Evolutionary conservation across 2,329 filamentous ascomycete species (phyloP).

Genomic region (Phoma sp.): DNA sequence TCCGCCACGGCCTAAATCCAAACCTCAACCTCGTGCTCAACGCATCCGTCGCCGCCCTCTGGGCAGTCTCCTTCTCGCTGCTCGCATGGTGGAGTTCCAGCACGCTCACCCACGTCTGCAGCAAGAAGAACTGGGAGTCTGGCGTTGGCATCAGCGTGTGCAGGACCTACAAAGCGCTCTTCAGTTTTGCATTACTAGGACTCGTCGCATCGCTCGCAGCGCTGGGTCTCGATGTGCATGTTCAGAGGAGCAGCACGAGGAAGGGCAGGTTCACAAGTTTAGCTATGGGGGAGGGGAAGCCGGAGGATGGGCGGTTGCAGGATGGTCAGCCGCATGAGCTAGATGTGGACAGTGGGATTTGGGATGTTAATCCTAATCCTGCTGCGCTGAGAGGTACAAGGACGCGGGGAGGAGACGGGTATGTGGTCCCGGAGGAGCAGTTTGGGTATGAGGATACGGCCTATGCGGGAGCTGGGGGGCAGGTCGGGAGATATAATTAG

Average conservation of each 20-base stretch:
- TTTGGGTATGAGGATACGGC: slow-evolving; percentile 52
- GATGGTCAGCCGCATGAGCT: too few species aligned
- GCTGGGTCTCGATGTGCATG: slow-evolving; percentile 60
- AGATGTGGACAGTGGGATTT: background rate
- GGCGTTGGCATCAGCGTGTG: slow-evolving; percentile 64
- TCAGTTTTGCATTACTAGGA: slow-evolving; percentile 62
- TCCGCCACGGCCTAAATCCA: slow-evolving; percentile 60
- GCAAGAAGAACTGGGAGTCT: slow-evolving; percentile 60
- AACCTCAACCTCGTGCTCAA: slow-evolving; percentile 61
- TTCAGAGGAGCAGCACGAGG: slow-evolving; percentile 49
- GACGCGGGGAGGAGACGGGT: slow-evolving; percentile 42
- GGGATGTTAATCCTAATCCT: slow-evolving; percentile 38
- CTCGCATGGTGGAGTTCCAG: slow-evolving; percentile 62
- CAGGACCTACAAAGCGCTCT: slow-evolving; percentile 66
- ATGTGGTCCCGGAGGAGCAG: slow-evolving; percentile 52
- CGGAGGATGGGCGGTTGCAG: background rate
- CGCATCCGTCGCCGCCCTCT: slow-evolving; percentile 57
- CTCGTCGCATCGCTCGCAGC: slow-evolving; percentile 56
- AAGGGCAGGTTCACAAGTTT: slow-evolving; percentile 60
- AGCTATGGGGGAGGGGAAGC: slow-evolving; percentile 47
- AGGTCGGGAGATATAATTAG: slow-evolving; percentile 22
- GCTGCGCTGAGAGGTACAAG: slow-evolving; percentile 14
- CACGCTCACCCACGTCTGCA: slow-evolving; percentile 62
- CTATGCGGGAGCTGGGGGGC: slow-evolving; percentile 48
- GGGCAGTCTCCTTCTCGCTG: slow-evolving; percentile 60